Evolutionary conservation across 1,139 yeast species (phyloP), one percentile per base, ranked within the genome.

Genomic region (Pichia sp.): DNA sequence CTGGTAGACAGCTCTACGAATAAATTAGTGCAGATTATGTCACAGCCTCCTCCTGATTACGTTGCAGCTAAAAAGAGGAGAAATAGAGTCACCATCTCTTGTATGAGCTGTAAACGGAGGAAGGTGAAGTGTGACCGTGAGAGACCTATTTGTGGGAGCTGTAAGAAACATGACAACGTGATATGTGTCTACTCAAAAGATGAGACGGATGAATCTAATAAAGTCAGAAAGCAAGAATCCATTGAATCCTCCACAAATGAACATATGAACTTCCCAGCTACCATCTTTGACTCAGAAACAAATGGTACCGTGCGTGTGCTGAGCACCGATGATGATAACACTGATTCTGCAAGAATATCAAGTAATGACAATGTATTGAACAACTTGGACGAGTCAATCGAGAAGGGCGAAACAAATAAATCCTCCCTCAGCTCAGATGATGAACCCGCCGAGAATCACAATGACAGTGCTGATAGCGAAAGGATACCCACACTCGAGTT

Each of bases 101-200:
- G 60, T 39, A 36, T 52, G 32, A 46, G 44, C 16, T 56, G 60
- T 38, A 50, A 52, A 33, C 39, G 44, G 17, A 46, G 52, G 29
- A 56, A 56, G 35, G 50, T 55, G 28, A 54, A 69, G 46, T 73
- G 79, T 59, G 78, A 73, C 47, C 66, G 74, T 38, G 52, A 49
- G 21, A 59, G 70, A 44, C 79, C 79, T 2, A 48, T 58, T 17
- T 73, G 79, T 50, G 67, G 72, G 1, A 60, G 75, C 18, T 73
- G 79, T 48, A 6, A 63, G 62, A 40, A 66, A 56, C 49, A 63
- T 41, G 33, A 40, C 36, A 15, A 42, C 44, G 2, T 36, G 33
- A 13, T 48, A 38, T 27, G 43, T 47, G 17, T 51, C 51, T 45
- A 46, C 46, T 10, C 55, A 45, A 17, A 14, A 34, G 21, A 19